Base-by-base conservation (phyloP, 2,329 filamentous ascomycete genomes). In the Aspergillus fumigatus region DNA sequence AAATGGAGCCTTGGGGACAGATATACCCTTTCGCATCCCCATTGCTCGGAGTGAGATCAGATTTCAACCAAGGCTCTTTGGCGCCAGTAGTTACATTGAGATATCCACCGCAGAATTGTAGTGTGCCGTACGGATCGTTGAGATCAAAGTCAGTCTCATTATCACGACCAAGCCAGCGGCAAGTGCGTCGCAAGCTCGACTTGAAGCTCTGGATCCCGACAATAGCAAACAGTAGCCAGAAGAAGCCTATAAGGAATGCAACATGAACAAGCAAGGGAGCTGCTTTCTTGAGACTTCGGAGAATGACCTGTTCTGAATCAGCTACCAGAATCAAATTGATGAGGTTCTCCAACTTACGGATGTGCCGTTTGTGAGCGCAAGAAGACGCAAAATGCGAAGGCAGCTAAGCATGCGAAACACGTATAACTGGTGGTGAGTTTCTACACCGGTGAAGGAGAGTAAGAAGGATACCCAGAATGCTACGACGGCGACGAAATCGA, bases 361-460 rank as follows among this genome's bases (percentile, higher is more conserved):
- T 55, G 95, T 99, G 64, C 94, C 94, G 65, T 92, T 92, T 1
- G 94, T 99, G 52, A 99, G 83, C 51, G 90, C 88, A 21, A 99
- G 80, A n/a, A 99, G 82, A 58, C 94, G 86, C 62, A 99, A 77
- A 62, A 99, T 97, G 48, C 95, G 89, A 61, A 99, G 81, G 74
- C 92, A 97, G 69, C 92, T 96, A 58, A 99, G 80, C 95, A 99
- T 99, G 55, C 90, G 88, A 73, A 99, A 99, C 7, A 97, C 83
- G 65, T 92, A 96, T 7, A 97, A 73, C 68, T 95, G 90, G 52
- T 86, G 80, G 2, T 73, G 68, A 58, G 82, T 80, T 69, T 97
- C 90, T 21, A 92, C 70, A 0, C 88, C 86, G 10, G 83, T 82
- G 19, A 92, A 75, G 32, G 85, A 84, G 51, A 99, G 79, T 10